Base-by-base conservation (phyloP, 768 basidiomycete species). In the Serendipita sp. region DNA sequence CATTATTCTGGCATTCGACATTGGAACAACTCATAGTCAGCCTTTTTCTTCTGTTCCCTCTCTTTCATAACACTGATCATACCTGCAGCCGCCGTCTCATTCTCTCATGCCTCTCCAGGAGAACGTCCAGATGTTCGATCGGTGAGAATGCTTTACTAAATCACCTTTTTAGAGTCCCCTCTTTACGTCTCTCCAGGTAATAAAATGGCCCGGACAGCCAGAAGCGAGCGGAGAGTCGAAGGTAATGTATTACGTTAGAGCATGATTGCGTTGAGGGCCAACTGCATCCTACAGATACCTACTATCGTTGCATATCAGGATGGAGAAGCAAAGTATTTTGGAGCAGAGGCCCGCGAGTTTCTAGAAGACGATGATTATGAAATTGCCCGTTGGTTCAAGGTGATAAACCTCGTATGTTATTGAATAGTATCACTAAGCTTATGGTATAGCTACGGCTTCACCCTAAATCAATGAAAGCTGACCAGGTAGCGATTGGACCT, bases 361-460 rank as follows among this genome's bases (percentile, higher is more conserved):
- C 13, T 56, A 3, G 36, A 35, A 8, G 65, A 60, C 4, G 54
- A 60, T 15, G 47, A 38, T 3, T 56, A 52, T 34, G 34, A n/a
- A 5, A 35, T 56, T 15, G 65, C 65, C 11, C 13, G 23, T 16
- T 65, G 65, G 65, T 65, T 65, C 44, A 65, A 65, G 65, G 52
- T 38, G 3, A 32, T 30, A 4, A 13, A 38, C 30, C 3, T 51
- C 7, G 1, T 7, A 51, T 2, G 1, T 18, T n/a, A n/a, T 7
- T 8, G 8, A 32, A n/a, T 51, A 5, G n/a, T 51, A n/a, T 51
- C 5, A 7, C 48, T 46, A 41, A 64, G 36, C 38, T 7, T 41
- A 41, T 1, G 16, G 7, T 60, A 1, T 36, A 60, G 56, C 28
- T 60, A 5, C 56, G 8, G 16, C 35, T 60, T n/a, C 56, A 60